Evolutionary conservation across 2,329 filamentous ascomycete genomes (phyloP), one percentile per base, ranked within the genome.

Genomic region (Orbilia brochopaga): DNA sequence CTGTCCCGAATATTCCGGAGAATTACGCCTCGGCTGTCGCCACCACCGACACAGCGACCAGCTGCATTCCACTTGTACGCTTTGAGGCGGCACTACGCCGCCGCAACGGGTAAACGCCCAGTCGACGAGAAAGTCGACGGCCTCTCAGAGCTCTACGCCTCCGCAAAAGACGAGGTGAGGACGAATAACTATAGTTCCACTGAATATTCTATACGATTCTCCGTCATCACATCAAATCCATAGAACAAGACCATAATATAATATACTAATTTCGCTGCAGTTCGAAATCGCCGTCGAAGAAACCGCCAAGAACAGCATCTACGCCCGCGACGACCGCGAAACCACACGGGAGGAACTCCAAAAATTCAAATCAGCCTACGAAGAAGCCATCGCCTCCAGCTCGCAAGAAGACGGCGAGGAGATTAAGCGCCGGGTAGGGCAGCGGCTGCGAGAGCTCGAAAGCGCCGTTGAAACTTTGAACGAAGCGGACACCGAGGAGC

Each of bases 401-500:
- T 79, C 81, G 75, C 74, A 76, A 13, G 79, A 80, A 35, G 76
- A 84, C 40, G 81, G 79, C 17, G 81, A 83, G 61, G 83, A 85
- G 77, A 82, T 85, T 23, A 81, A 81, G 78, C 79, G 79, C 67
- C 79, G 83, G 73, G 80, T 84, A 30, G 83, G 83, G 8, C 79
- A 81, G 69, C 78, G 83, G 74, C 81, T 86, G 51, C 77, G 83
- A 73, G 84, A 86, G 78, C 78, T 86, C 74, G 83, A 85, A 76
- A 80, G 80, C 73, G 84, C 82, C 1, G 80, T 85, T 0, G 76
- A 79, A 62, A 81, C 79, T 1, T 80, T 86, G 80, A 83, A 85
- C 77, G 81, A 85, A 78, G 77, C 79, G 74, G 83, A 82, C 44
- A 76, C 78, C 74, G 80, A 83, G 73, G 83, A 85, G 75, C 82